Evolutionary conservation across 495 filamentous ascomycete genomes (phyloP).

Genomic region (Aspergillus nidulans): DNA sequence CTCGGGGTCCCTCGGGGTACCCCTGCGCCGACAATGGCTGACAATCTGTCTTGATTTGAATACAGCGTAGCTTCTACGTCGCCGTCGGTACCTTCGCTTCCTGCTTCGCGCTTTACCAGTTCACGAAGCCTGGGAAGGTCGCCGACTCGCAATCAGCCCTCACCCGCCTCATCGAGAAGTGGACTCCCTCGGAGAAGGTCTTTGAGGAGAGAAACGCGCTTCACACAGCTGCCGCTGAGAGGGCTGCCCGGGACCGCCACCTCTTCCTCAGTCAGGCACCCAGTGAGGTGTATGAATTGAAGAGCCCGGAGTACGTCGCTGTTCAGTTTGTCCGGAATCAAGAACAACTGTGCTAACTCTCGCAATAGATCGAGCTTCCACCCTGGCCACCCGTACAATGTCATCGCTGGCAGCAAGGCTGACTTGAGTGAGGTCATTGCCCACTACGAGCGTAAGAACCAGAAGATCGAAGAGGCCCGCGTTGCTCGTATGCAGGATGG

Average conservation of each 20-base stretch:
- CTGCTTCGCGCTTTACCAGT: constrained; percentile 52
- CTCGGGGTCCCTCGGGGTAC: constrained; percentile 5
- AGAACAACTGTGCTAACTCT: constrained; percentile 5
- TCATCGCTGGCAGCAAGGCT: constrained; percentile 54
- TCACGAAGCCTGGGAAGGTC: constrained; percentile 40
- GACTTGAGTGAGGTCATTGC: constrained; percentile 58
- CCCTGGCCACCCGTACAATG: constrained; percentile 56
- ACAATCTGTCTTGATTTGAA: constrained; percentile 10
- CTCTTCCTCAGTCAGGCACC: constrained; percentile 55
- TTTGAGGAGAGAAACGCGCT: constrained; percentile 58
- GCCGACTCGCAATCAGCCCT: constrained; percentile 49
- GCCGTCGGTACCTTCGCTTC: constrained; percentile 55
- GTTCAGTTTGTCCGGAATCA: neutral
- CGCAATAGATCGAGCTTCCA: constrained; percentile 52
- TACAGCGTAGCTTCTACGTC: constrained; percentile 64
- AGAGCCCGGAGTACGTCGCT: constrained; percentile 63
- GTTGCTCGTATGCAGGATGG: constrained; percentile 42
- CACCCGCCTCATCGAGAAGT: constrained; percentile 55
- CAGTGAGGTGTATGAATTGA: constrained; percentile 48
- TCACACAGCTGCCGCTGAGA: constrained; percentile 62
- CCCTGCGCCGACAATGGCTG: constrained; percentile 13
- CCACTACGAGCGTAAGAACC: constrained; percentile 57
- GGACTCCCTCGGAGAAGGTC: constrained; percentile 39
- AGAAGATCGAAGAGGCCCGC: constrained; percentile 47
- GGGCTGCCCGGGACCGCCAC: constrained; percentile 63